Evolutionary conservation across 2,329 filamentous ascomycete species (phyloP), one percentile per base, ranked within the genome.

Genomic region (Ophiocordyceps polyrhachis-furcata): DNA sequence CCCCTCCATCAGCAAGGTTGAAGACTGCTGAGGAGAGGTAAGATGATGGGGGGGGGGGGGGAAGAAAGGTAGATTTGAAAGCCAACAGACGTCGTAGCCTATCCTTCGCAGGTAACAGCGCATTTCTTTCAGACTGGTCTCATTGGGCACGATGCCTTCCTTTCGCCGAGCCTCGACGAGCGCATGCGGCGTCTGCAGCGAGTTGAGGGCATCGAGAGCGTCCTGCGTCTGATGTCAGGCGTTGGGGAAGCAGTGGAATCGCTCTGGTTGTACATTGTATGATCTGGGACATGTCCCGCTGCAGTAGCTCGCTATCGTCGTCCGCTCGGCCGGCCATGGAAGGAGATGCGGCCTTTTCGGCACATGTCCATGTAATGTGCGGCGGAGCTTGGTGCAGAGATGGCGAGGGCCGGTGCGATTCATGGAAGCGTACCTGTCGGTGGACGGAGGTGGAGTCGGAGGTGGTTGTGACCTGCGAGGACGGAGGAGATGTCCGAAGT

Each of bases 141-240:
- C 69, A 61, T 91, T 83, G 55, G 83, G 77, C 25, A 70, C 73
- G 49, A 78, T 67, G 19, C 85, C 83, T 17, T 81, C 81, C 58
- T 83, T 83, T 45, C 78, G 73, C 44, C 91, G 79, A 43, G 81
- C 78, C 58, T 93, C 79, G 17, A 95, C 74, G 44, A 86, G 73
- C 43, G 81, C 75, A 58, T 81, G 89, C 44, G 93, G 93, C 40
- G 83, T 86, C 62, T 98, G 91, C 43, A 96, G 76, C 41, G 84
- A 82, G 62, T 96, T 96, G 56, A 96, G 74, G 37, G 83, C 77
- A 52, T 78, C 69, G 50, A 96, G 79, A 42, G 89, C 91, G 59
- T 91, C 86, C 86, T 93, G 51, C 2, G n/a, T n/a, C n/a, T 38
- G 35, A 38, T 19, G 17, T 38, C 17, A 19, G 35, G 35, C 17